Evolutionary conservation across 805 yeast species (phyloP).

Genomic region (Starmera quercuum): DNA sequence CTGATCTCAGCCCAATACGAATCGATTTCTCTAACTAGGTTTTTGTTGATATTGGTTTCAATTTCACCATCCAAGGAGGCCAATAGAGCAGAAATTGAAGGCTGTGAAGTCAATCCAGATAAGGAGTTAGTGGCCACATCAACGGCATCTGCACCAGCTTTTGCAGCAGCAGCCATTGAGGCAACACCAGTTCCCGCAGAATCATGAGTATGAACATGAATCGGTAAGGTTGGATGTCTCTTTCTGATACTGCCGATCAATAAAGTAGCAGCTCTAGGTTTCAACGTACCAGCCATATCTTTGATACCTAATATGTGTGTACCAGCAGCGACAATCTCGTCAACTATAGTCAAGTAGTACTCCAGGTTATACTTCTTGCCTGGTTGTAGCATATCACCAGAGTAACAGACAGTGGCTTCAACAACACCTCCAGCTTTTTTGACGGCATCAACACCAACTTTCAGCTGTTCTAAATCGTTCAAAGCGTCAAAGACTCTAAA

Average conservation of each 20-base stretch:
- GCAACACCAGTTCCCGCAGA: constrained; percentile 99
- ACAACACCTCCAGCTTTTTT: constrained; percentile 98
- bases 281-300: constrained; percentile 99
- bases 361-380: constrained; percentile 94
- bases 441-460: constrained; percentile 97
- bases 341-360: constrained; percentile 79
- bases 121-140: constrained; percentile 96
- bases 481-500: constrained; percentile 97
- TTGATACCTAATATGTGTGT: constrained; percentile 96
- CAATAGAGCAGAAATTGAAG: constrained; percentile 86
- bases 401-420: constrained; percentile 96
- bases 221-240: constrained; percentile 88
- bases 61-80: constrained; percentile 88
- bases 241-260: constrained; percentile 77
- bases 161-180: constrained; percentile 88
- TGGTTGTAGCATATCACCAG: constrained; percentile 96
- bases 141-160: constrained; percentile 97
- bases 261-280: constrained; percentile 85
- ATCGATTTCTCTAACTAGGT: constrained; percentile 75
- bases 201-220: constrained; percentile 98
- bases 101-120: constrained; percentile 99
- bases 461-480: constrained; percentile 92
- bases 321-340: constrained; percentile 83
- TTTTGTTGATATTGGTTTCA: constrained; percentile 61
- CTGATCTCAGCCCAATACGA: constrained; percentile 99